Evolutionary conservation across 2,329 filamentous ascomycete species (phyloP), one percentile per base, ranked within the genome.

Genomic region (Dactylellina drechsleri): DNA sequence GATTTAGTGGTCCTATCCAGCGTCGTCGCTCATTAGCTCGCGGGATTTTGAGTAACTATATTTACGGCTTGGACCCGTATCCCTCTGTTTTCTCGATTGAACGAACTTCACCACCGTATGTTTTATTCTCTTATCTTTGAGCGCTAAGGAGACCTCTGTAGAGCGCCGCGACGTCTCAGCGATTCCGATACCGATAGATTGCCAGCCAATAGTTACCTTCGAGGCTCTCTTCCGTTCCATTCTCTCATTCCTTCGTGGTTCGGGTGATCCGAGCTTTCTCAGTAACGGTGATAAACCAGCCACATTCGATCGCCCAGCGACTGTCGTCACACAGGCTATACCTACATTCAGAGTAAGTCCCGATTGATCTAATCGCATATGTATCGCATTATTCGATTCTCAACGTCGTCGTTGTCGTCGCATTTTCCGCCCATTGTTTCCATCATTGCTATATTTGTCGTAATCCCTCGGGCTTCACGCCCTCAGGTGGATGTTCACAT

Each of bases 71-170:
- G 36, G n/a, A 10, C 58, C 43, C 43, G 41, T 50, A 52, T 45
- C 56, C 52, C 52, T 1, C 52, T 54, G 18, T 52, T 52, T 13
- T 13, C 31, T 57, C 53, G n/a, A 43, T 57, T 57, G 28, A 43
- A 43, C 15, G 12, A 36, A 3, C 12, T 26, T 57, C 18, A 12
- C 16, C 52, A 54, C 36, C 56, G 36, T 59, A 43, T n/a, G n/a
- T 23, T 18, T n/a, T 15, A 47, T 13, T 6, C 41, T 4, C 16
- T n/a, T 47, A 47, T 15, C 15, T 47, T 18, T n/a, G 23, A 23
- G 3, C 13, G 43, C 43, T 18, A 13, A 18, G 16, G 13, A 47
- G 23, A 6, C 15, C 43, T 47, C 43, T 13, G 13, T n/a, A 6
- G 43, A 47, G 7, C 7, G 16, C 13, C 43, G 43, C 13, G 4